Conservation (phyloP, 108 stramenopile genomes). For the Hondaea fermentalgiana region DNA sequence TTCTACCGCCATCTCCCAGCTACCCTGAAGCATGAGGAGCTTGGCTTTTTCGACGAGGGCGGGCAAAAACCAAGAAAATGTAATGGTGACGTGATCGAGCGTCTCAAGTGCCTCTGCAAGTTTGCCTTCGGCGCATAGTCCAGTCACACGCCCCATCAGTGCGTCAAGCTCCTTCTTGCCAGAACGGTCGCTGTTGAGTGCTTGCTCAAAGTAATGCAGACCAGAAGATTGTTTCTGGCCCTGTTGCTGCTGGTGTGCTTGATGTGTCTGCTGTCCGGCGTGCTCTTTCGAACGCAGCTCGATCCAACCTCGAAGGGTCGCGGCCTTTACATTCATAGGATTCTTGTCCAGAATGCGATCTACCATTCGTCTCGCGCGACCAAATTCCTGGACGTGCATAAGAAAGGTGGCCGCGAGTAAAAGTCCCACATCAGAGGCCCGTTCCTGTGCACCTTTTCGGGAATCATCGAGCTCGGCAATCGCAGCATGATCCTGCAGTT, state of each 20-base stretch:
- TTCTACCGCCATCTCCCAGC: conserved; percentile 51
- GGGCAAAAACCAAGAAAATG: conserved; percentile 39
- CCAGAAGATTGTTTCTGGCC: not conserved
- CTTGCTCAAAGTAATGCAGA: not conserved
- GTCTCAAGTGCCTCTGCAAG: not conserved
- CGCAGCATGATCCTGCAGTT: conserved; percentile 33
- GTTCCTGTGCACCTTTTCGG: conserved; percentile 30
- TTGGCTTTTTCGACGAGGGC: conserved; percentile 46
- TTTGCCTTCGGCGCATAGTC: not conserved
- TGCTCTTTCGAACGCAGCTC: not conserved
- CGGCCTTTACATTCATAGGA: conserved; percentile 22
- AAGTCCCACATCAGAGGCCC: conserved; percentile 26
- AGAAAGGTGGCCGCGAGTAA: conserved; percentile 36
- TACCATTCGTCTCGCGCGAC: not conserved
- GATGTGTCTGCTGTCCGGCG: not conserved
- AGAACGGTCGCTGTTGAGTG: not conserved
- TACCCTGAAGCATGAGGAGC: conserved; percentile 26
- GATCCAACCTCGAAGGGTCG: conserved; percentile 32
- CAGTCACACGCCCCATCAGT: conserved; percentile 34
- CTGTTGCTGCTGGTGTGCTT: not conserved
- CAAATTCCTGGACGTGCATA: not conserved
- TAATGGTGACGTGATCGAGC: conserved; percentile 39
- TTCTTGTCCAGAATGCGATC: conserved; percentile 2
- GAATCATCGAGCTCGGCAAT: conserved; percentile 28
- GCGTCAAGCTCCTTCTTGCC: conserved; percentile 40